Base-by-base conservation (phyloP, 2,329 filamentous ascomycete species). In the Orbilia javanica region DNA sequence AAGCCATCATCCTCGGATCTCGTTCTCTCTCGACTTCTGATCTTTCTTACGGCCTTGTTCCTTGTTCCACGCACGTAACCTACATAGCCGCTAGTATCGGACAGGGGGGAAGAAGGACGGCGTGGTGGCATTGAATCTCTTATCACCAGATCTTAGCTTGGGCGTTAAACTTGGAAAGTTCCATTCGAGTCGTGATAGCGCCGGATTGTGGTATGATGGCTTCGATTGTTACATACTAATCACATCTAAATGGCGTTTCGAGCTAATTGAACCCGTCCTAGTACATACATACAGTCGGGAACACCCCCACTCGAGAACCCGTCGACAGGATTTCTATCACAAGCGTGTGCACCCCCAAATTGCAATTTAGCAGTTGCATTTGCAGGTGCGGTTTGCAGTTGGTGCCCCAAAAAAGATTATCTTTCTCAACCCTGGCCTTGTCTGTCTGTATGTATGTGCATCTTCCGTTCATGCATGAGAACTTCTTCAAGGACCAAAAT, bases 401-500 rank as follows among this genome's bases (percentile, higher is more conserved):
- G n/a, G n/a, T 20, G n/a, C 27, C 52, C 52, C 48, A 20, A 20
- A 52, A 50, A 29, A 48, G 25, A 48, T n/a, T 64, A 50, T 64
- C 60, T 10, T 31, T 31, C n/a, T 1, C 5, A 3, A 50, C 29
- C 44, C 39, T 48, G 36, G 57, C 29, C 36, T 44, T 48, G 39
- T n/a, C n/a, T n/a, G n/a, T n/a, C n/a, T n/a, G n/a, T n/a, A n/a
- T n/a, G n/a, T 50, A 31, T 48, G 44, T 63, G 29, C 70, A 74
- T 62, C 63, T 62, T 74, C 70, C 70, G 70, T 68, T 74, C 70
- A 39, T 74, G 70, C 70, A 68, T 67, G 53, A 67, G 48, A 42
- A 44, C 34, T 31, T 48, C 60, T 44, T 44, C n/a, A 48, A 69
- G 65, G 50, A 48, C 48, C 18, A 36, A 64, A 20, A 44, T 44